Base-by-base conservation (phyloP, 139 green algal genomes). In the Chlorella sp. region DNA sequence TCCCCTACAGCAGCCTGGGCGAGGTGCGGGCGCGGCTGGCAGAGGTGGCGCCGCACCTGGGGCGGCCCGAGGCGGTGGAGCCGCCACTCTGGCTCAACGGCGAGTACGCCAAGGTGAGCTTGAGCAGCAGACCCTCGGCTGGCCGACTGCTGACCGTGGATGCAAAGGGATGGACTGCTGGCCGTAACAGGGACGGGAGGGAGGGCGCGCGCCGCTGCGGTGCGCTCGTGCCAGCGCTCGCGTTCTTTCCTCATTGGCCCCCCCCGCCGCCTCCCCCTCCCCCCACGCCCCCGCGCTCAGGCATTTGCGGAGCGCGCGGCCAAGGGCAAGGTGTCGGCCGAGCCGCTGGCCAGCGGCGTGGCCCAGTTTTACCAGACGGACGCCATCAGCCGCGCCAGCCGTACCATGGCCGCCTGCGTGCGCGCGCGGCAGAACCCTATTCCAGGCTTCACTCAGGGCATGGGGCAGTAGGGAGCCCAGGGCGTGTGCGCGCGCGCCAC, bases 331-430 rank as follows among this genome's bases (percentile, higher is more conserved):
- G 61, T 61, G 17, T 29, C 36, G 48, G 59, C 61, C 5, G 76
- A 75, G 46, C 65, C 89, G 9, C 87, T 99, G 64, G 59, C 60
- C 67, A 92, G 75, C 31, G 74, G 78, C 55, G 88, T 99, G 8
- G 40, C 83, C 25, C 94, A 99, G 36, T 71, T 55, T 86, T 99
- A 95, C 89, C 94, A 96, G 94, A 99, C 96, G 0, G 96, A 99
- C 77, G 88, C 87, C 66, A 96, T 99, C 77, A 92, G 79, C 48
- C 83, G 96, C 25, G 89, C 92, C 21, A 93, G 79, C n/a, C 79
- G 87, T n/a, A 95, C 88, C 56, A 99, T 99, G 96, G 96, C 96
- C 67, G 93, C 93, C 81, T 96, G 91, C 77, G 83, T 97, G 56
- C 82, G 87, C n/a, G n/a, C n/a, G n/a, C n/a, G n/a, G n/a, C n/a